Conservation (phyloP, 139 green algal genomes). For the Pleodorina starrii region DNA sequence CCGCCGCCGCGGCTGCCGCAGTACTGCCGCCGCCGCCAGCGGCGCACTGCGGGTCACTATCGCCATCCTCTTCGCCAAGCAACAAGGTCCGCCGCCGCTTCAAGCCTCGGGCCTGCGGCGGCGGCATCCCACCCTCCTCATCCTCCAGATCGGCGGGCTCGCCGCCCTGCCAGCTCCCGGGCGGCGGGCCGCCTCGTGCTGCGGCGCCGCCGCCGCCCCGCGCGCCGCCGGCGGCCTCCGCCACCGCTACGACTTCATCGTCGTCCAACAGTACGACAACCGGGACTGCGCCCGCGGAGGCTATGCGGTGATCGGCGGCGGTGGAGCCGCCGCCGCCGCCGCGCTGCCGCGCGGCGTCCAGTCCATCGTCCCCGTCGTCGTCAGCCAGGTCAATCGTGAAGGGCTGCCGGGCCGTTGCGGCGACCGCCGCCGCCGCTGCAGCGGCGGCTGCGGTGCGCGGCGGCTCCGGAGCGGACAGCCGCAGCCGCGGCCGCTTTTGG, state of each 20-base stretch:
- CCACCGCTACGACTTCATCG: not conserved
- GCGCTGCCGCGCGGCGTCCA: no score
- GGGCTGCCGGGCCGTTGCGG: not conserved
- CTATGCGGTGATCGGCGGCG: not conserved
- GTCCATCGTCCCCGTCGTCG: not conserved
- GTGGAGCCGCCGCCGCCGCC: not conserved
- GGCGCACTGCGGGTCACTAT: no score
- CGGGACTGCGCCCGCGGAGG: not conserved
- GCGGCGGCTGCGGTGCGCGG: not conserved
- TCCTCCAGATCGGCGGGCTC: not conserved
- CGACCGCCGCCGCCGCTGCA: not conserved
- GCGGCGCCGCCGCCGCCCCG: no score
- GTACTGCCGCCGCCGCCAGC: not conserved
- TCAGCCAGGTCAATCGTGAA: slow-evolving; percentile 22
- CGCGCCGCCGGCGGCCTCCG: no score
- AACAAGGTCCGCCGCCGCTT: not conserved
- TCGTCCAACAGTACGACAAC: slow-evolving; percentile 2
- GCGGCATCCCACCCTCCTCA: no score
- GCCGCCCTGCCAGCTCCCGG: not conserved
- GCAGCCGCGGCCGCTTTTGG: not conserved
- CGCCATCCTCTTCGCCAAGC: not conserved
- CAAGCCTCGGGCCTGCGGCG: not conserved
- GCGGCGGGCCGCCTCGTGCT: not conserved
- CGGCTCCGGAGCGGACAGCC: not conserved
- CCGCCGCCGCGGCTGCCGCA: not conserved